A percentile compares a stretch with the other conserved stretches of the same genome.
phyloP scores from a whole-genome alignment of 2,329 filamentous ascomycete species.

The Fusarium graminum region DNA sequence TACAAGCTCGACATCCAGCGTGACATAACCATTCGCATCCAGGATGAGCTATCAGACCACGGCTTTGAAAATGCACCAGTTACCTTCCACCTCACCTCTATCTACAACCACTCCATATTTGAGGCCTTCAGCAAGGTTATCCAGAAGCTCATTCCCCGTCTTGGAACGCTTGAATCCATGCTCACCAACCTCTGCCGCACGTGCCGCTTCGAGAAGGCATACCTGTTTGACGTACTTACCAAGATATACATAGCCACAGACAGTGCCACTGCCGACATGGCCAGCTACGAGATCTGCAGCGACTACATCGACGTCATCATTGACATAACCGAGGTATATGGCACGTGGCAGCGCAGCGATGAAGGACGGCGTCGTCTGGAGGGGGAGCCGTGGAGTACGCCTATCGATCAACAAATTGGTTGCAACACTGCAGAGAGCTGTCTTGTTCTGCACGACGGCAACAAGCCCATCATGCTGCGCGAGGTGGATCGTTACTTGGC shows the following conservation, averaged over 20 bases:
- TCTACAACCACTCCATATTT: slow-evolving; percentile 98
- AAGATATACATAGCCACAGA: slow-evolving; percentile 99
- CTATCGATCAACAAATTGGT: slow-evolving; percentile 74
- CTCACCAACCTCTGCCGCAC: slow-evolving; percentile 94
- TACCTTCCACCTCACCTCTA: slow-evolving; percentile 95
- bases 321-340: slow-evolving; percentile 95
- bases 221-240: slow-evolving; percentile 96
- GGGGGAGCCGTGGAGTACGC: slow-evolving; percentile 70
- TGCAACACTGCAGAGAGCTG: slow-evolving; percentile 76
- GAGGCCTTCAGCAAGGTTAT: slow-evolving; percentile 99
- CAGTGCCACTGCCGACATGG: slow-evolving; percentile 91
- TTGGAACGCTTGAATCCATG: slow-evolving; percentile 92
- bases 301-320: slow-evolving; percentile 99
- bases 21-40: slow-evolving; percentile 95
- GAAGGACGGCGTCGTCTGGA: slow-evolving; percentile 69
- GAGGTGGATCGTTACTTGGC: slow-evolving; percentile 82
- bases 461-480: slow-evolving; percentile 74
- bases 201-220: slow-evolving; percentile 97
- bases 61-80: slow-evolving; percentile 95
- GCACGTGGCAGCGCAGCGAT: slow-evolving; percentile 73
- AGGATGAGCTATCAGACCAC: slow-evolving; percentile 93
- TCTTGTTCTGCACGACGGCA: slow-evolving; percentile 74
- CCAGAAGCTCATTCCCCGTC: slow-evolving; percentile 93
- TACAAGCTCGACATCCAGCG: slow-evolving; percentile 96
- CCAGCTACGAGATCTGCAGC: slow-evolving; percentile 97